Base-by-base conservation (phyloP, 768 basidiomycete genomes). In the Lentinula sp. region DNA sequence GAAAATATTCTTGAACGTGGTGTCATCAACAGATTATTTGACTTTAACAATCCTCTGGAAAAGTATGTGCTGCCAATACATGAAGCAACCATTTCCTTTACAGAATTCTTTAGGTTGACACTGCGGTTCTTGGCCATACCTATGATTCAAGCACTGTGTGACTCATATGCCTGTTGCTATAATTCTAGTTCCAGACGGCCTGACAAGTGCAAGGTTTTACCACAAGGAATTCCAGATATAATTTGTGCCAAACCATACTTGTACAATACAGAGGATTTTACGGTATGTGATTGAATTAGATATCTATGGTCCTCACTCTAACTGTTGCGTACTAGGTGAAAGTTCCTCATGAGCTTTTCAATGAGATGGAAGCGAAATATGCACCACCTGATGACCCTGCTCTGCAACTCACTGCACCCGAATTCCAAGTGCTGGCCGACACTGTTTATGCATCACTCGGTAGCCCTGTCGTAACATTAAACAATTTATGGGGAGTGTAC, bases 91-190 rank as follows among this genome's bases (percentile, higher is more conserved):
- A 23, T 23, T 23, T 23, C 23, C 23, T 23, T 23, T 23, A 23
- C 23, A 23, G 23, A 23, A 23, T 23, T 32, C 8, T 12, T n/a
- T 51, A 80, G 79, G 0, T 64, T 77, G 18, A 61, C 78, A 0
- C 81, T 81, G 49, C 70, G 69, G 0, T 81, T 74, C 73, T 39
- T 81, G 1, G 68, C 71, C 2, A 75, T 80, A 42, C 79, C 77
- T 0, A 77, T 70, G 69, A 59, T 81, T 12, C 79, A 81, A 59
- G 18, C 2, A 0, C 75, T 79, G 59, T 60, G 79, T 0, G 71
- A 81, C 57, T 56, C 37, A 1, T 80, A 67, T 54, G 60, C 60
- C 2, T 1, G 48, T 4, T 57, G 46, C 3, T 41, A 64, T 32
- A 77, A 77, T 42, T 49, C 33, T 13, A 71, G 62, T 0, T 13